Evolutionary conservation across 129 eudicot species (phyloP).

Genomic region (Gnaphalium uliginosum): DNA sequence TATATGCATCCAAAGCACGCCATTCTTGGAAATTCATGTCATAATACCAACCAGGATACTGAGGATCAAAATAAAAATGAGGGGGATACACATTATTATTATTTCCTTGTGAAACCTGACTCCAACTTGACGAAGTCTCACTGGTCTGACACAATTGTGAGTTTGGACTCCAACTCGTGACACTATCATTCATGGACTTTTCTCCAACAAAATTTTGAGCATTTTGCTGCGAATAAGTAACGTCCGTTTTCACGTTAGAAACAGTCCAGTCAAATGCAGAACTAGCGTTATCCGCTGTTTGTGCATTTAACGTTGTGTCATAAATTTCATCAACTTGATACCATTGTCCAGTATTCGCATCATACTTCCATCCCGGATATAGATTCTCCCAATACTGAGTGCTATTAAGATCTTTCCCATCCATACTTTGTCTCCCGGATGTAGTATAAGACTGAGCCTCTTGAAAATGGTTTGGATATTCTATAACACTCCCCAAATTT

Average conservation of each 20-base stretch:
- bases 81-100: conserved; percentile 69
- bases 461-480: conserved; percentile 41
- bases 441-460: conserved; percentile 42
- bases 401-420: conserved; percentile 48
- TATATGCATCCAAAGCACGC: conserved; percentile 63
- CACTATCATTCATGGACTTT: conserved; percentile 48
- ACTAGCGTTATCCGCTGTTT: conserved; percentile 36
- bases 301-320: conserved; percentile 41
- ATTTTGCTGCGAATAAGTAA: conserved; percentile 66
- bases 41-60: conserved; percentile 97
- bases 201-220: conserved; percentile 53
- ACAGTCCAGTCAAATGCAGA: conserved; percentile 41
- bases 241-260: conserved; percentile 45
- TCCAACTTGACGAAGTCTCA: conserved; percentile 54
- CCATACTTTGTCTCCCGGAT: conserved; percentile 41
- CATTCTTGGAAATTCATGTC: conserved; percentile 76
- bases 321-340: conserved; percentile 60
- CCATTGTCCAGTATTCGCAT: conserved; percentile 76
- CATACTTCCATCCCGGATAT: conserved; percentile 96
- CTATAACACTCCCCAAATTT: conserved; percentile 34
- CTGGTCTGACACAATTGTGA: conserved; percentile 44
- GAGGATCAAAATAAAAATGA: conserved; percentile 94
- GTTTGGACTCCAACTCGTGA: conserved; percentile 57
- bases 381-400: conserved; percentile 72
- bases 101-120: conserved; percentile 52